These are phyloP conservation scores for Chlorella sp. DNA, from an alignment of 139 green algal genomes.

Conservation along the genomic window DNA sequence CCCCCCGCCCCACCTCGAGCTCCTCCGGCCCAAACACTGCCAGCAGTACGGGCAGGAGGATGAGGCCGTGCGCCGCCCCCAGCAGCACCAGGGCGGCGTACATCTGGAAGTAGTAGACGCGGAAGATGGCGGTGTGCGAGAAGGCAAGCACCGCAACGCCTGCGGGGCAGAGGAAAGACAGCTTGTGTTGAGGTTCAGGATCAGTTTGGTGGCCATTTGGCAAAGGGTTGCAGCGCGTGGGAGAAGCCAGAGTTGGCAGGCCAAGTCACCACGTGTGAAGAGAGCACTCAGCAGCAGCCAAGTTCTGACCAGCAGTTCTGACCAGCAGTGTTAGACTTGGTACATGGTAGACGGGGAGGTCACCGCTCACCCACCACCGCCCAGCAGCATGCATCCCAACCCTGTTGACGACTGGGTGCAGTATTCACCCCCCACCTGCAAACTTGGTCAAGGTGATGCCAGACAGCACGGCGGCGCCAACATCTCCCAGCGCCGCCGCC, in stretches of 20 bases:
- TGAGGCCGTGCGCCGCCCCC: constrained; percentile 85
- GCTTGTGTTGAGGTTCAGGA: neutral
- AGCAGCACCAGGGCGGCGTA: constrained; percentile 89
- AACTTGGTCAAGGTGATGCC: constrained; percentile 91
- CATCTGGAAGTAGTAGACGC: constrained; percentile 79
- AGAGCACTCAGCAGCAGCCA: neutral
- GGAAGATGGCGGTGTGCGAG: constrained; percentile 81
- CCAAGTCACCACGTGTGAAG: no score
- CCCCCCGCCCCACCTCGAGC: constrained; percentile 6
- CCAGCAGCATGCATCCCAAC: no score
- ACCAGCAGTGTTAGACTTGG: neutral
- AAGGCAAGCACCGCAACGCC: constrained; percentile 85
- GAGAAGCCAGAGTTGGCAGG: no score
- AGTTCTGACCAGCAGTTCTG: neutral
- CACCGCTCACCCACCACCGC: no score
- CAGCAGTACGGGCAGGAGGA: constrained; percentile 90
- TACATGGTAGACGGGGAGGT: no score
- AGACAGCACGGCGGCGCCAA: constrained; percentile 78
- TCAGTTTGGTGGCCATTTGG: no score
- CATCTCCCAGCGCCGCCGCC: constrained; percentile 52
- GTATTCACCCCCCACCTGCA: constrained; percentile 27
- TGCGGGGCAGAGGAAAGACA: neutral
- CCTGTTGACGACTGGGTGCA: neutral
- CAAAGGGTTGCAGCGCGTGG: no score
- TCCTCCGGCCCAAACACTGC: constrained; percentile 61